Percentiles rank a stretch among this genome's conserved stretches.
Conservation (phyloP, 2,329 filamentous ascomycete species). For the Trichoderma sp. region DNA sequence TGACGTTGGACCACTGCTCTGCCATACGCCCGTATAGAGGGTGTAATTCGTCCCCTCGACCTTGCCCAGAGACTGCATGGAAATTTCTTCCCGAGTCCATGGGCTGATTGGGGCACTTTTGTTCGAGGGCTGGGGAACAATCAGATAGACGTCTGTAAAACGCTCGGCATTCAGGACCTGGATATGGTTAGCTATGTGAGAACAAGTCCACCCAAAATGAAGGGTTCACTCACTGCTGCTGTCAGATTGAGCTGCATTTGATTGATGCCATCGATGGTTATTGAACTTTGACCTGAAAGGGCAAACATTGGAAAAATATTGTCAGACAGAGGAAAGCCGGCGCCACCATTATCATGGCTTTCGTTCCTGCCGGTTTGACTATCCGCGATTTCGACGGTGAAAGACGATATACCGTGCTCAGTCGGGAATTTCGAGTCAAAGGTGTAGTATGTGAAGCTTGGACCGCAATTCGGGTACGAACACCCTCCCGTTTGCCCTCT, state of each 20-base stretch:
- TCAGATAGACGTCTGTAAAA: not conserved
- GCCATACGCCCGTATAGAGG: constrained; percentile 1
- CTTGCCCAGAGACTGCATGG: not conserved
- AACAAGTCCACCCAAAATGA: not conserved
- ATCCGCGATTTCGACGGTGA: not conserved
- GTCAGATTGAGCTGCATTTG: not conserved
- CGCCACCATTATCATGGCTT: not conserved
- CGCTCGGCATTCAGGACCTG: constrained; percentile 4
- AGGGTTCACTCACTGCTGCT: not conserved
- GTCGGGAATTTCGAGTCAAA: not conserved
- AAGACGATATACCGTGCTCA: not conserved
- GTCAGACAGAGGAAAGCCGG: constrained; percentile 2
- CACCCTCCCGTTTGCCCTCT: not conserved
- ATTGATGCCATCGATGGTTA: not conserved
- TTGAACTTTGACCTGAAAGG: not conserved
- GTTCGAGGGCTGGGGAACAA: not conserved
- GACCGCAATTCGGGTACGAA: constrained; percentile 10
- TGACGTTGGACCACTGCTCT: not conserved
- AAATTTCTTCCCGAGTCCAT: not conserved
- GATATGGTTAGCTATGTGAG: not conserved
- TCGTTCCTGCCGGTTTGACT: not conserved
- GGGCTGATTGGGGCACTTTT: constrained; percentile 1
- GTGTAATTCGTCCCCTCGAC: not conserved
- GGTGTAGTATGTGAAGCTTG: not conserved
- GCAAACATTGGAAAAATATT: not conserved